Percentiles rank a stretch among this genome's conserved stretches.
Evolutionary conservation across 768 basidiomycete genomes (phyloP).

Genomic region (Lactarius psammicola): DNA sequence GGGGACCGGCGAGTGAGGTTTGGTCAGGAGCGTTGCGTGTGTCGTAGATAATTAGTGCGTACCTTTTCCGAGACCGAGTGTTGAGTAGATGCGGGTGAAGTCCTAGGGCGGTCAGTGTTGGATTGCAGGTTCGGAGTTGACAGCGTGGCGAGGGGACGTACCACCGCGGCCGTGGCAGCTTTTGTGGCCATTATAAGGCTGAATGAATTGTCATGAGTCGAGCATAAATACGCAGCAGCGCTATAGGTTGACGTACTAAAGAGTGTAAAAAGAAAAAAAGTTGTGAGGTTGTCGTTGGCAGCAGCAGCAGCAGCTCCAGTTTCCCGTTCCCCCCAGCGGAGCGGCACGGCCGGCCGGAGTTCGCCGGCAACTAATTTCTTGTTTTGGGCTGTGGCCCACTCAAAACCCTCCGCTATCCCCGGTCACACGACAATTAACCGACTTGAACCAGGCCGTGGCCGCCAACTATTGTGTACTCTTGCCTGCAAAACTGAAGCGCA

Average conservation of each 20-base stretch:
- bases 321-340: background rate
- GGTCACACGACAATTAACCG: background rate
- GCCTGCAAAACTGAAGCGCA: background rate
- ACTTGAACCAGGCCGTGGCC: background rate
- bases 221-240: background rate
- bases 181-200: conserved; percentile 58
- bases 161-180: conserved; percentile 64
- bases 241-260: background rate
- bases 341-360: conserved; percentile 14
- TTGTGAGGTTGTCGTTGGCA: background rate
- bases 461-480: background rate
- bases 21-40: background rate
- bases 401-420: background rate
- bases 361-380: background rate
- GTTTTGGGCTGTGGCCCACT: background rate
- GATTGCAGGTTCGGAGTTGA: conserved; percentile 19
- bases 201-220: background rate
- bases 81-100: conserved; percentile 78
- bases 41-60: conserved; percentile 31
- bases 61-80: conserved; percentile 87
- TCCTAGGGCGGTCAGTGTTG: conserved; percentile 47
- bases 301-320: too few relatives aligned
- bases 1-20: background rate
- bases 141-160: conserved; percentile 28
- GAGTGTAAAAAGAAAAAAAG: background rate